Evolutionary conservation across 768 basidiomycete species (phyloP), one percentile per base, ranked within the genome.

Genomic region (Russula vinacea): DNA sequence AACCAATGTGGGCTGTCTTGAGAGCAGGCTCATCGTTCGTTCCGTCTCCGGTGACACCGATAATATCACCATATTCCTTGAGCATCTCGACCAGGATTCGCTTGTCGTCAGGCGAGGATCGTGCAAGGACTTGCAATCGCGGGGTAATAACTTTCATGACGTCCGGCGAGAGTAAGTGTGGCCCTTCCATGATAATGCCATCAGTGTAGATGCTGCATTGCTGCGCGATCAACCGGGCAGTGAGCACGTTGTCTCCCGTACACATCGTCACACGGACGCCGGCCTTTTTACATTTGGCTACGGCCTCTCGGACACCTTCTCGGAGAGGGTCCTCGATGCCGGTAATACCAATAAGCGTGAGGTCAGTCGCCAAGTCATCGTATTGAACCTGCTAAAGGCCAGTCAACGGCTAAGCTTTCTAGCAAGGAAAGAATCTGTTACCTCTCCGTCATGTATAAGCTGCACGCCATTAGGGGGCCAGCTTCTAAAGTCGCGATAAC

Each of bases 241-340:
- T 95, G 57, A 97, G 84, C 56, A 94, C 92, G 68, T 97, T 97
- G 75, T 98, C 95, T 68, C 96, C 97, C 0, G 97, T 98, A 74
- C 93, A 96, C 95, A 98, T 99, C 78, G 96, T 98, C 77, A 98
- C 87, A 26, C 82, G 80, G 16, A 99, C 94, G 66, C 96, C 95
- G 49, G 97, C 97, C 58, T 80, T 82, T 70, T 86, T 86, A 72
- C 95, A 98, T 71, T 91, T 87, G 49, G 83, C 80, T 51, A 99
- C 96, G 19, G 96, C 94, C 13, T 94, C 83, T 17, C 84, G 84
- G 32, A 98, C 97, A 72, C 95, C 94, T 0, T 84, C 81, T 39
- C 96, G 90, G 5, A 99, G 82, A 50, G 95, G 97, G 73, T 99
- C 97, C 72, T 99, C 95, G 71, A 99, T 98, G 70, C 94, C 97